phyloP scores from a whole-genome alignment of 306 rosid species.

The Geum urbanum region DNA sequence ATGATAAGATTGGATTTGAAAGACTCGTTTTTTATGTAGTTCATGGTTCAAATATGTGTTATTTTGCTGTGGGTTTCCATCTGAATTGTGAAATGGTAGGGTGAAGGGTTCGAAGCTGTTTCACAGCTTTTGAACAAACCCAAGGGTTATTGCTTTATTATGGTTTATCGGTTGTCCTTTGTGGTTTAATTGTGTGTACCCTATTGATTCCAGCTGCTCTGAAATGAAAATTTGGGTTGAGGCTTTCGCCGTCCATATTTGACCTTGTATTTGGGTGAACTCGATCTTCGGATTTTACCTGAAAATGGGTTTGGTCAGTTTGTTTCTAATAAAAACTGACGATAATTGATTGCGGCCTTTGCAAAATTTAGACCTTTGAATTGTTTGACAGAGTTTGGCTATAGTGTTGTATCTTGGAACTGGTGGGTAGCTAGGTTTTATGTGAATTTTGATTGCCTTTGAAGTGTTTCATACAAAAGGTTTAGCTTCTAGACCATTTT shows the following conservation, averaged over 20 bases:
- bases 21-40: conserved; percentile 26
- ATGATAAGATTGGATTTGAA: conserved; percentile 26
- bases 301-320: conserved; percentile 19
- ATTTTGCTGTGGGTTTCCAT: conserved; percentile 1
- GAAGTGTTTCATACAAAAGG: conserved; percentile 19
- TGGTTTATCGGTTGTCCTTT: conserved; percentile 17
- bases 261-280: conserved; percentile 28
- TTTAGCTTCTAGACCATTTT: conserved; percentile 21
- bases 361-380: conserved; percentile 41
- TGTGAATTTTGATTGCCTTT: conserved; percentile 10
- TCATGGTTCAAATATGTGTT: conserved; percentile 9
- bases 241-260: conserved; percentile 10
- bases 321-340: not conserved
- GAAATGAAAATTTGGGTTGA: conserved; percentile 10
- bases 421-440: conserved; percentile 6
- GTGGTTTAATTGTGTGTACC: conserved; percentile 8
- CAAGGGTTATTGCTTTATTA: conserved; percentile 8
- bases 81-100: not conserved
- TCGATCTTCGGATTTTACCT: conserved; percentile 33
- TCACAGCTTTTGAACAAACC: not conserved
- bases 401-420: not conserved
- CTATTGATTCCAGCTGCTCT: conserved; percentile 20
- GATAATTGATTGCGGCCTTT: conserved; percentile 3
- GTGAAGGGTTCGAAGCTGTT: conserved; percentile 2
- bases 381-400: conserved; percentile 10